phyloP scores from a whole-genome alignment of 179 eudicot species.

The Pouteria campechiana region DNA sequence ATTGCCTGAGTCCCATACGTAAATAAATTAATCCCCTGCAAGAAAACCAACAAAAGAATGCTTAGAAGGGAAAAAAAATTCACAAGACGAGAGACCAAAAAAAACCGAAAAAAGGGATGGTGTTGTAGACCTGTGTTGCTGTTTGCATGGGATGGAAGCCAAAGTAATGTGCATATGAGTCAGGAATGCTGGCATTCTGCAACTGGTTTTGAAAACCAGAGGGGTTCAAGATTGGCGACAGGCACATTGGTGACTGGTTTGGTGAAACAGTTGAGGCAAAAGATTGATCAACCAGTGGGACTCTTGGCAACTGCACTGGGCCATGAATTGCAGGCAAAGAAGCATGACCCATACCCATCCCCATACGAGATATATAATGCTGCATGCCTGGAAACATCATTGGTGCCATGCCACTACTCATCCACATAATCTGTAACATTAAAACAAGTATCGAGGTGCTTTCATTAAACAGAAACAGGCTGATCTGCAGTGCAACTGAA shows the following conservation, averaged over 20 bases:
- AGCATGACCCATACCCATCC: slow-evolving; percentile 10
- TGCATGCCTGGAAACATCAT: slow-evolving; percentile 17
- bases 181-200: slow-evolving; percentile 5
- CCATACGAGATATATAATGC: slow-evolving; percentile 13
- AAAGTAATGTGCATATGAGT: slow-evolving; percentile 11
- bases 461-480: too few species aligned
- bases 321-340: slow-evolving; percentile 5
- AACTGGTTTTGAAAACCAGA: slow-evolving; percentile 11
- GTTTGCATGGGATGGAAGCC: slow-evolving; percentile 7
- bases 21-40: too few species aligned
- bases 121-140: slow-evolving; percentile 12
- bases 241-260: slow-evolving; percentile 9
- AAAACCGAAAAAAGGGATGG: too few species aligned
- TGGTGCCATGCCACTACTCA: slow-evolving; percentile 24
- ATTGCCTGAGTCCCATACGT: too few species aligned
- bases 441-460: too few species aligned
- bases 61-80: too few species aligned
- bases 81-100: too few species aligned
- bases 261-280: background rate
- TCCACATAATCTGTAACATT: slow-evolving; percentile 13
- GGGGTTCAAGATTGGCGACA: background rate
- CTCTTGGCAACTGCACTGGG: slow-evolving; percentile 7
- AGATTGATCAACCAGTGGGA: slow-evolving; percentile 10
- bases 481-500: too few species aligned
- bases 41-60: too few species aligned